Conservation (phyloP, 2,329 filamentous ascomycete species). For the Claviceps sp. region DNA sequence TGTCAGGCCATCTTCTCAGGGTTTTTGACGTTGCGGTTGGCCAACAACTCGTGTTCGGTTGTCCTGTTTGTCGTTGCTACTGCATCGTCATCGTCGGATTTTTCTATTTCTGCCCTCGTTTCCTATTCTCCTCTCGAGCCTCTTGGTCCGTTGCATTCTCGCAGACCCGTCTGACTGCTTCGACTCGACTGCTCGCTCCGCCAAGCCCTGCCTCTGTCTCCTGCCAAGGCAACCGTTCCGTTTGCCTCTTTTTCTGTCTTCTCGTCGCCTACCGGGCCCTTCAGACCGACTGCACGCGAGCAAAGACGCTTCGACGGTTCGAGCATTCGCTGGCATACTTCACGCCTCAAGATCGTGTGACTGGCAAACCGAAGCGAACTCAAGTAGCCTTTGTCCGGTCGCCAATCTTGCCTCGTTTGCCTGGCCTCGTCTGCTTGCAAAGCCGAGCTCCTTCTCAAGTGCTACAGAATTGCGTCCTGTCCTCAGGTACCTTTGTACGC, state of each 20-base stretch:
- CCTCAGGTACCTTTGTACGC: constrained; percentile 1
- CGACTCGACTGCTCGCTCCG: not conserved
- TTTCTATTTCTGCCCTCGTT: not conserved
- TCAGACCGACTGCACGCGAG: not conserved
- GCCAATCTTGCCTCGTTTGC: constrained; percentile 3
- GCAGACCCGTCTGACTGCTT: not conserved
- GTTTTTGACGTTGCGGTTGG: constrained; percentile 3
- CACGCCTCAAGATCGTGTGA: constrained; percentile 2
- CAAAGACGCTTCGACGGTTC: constrained; percentile 3
- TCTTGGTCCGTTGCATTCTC: not conserved
- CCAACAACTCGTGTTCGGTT: not conserved
- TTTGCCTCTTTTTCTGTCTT: not conserved
- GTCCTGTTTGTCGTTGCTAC: not conserved
- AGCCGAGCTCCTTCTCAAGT: constrained; percentile 1
- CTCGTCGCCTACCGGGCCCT: not conserved
- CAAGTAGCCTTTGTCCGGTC: not conserved
- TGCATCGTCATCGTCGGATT: not conserved
- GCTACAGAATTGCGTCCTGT: constrained; percentile 1
- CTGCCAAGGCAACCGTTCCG: not conserved
- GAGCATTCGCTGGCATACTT: constrained; percentile 1
- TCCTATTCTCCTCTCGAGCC: not conserved
- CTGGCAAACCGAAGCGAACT: constrained; percentile 1
- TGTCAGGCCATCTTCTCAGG: not conserved
- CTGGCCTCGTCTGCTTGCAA: constrained; percentile 1
- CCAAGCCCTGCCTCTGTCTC: not conserved